These are phyloP conservation scores for Sclerotinia nivalis DNA, from an alignment of 2,329 filamentous ascomycete genomes.

Conservation along the genomic window DNA sequence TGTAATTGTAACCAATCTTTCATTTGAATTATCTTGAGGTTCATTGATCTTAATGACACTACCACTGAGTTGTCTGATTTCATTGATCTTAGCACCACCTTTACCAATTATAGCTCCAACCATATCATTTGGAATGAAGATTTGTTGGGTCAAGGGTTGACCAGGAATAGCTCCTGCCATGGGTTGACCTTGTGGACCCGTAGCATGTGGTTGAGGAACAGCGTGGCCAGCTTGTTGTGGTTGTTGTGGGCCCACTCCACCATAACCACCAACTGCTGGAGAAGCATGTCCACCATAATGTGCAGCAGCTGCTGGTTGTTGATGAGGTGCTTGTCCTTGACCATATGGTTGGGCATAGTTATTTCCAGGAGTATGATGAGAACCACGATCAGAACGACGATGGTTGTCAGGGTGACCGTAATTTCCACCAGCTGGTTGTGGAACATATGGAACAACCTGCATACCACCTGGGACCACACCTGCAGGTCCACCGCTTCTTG, in stretches of 20 bases:
- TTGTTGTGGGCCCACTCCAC: conserved; percentile 76
- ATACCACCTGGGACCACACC: conserved; percentile 95
- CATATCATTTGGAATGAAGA: conserved; percentile 99
- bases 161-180: conserved; percentile 75
- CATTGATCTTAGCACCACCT: conserved; percentile 98
- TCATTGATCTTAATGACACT: conserved; percentile 99
- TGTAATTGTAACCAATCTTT: conserved; percentile 96
- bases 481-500: conserved; percentile 87
- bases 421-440: conserved; percentile 87
- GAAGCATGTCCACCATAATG: conserved; percentile 64
- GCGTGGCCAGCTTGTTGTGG: conserved; percentile 68
- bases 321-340: conserved; percentile 55
- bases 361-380: conserved; percentile 74
- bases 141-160: conserved; percentile 68
- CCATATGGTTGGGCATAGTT: conserved; percentile 66
- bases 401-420: conserved; percentile 89
- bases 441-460: conserved; percentile 98
- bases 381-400: conserved; percentile 71
- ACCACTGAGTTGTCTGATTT: conserved; percentile 93
- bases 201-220: conserved; percentile 63
- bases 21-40: conserved; percentile 97
- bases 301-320: conserved; percentile 62
- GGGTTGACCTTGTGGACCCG: conserved; percentile 71
- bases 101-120: conserved; percentile 57
- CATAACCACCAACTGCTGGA: conserved; percentile 69